These are phyloP conservation scores for Fusarium newnesense DNA, from an alignment of 2,329 filamentous ascomycete species.

Conservation along the genomic window DNA sequence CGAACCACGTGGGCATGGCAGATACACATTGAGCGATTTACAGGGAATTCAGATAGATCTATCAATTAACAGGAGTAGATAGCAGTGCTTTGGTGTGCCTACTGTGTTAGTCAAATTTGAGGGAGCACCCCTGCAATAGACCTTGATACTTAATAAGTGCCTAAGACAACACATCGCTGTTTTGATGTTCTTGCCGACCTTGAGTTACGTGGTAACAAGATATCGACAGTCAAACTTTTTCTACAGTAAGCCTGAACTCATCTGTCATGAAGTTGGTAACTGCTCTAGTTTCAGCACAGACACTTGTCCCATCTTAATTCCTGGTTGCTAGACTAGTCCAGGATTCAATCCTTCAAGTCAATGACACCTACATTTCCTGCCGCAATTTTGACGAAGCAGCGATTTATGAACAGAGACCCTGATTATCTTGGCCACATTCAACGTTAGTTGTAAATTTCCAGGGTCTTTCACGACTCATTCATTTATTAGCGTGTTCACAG, in stretches of 20 bases:
- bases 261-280: not conserved
- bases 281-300: not conserved
- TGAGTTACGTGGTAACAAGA: not conserved
- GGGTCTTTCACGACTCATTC: not conserved
- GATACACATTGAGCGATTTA: constrained; percentile 5
- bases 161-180: not conserved
- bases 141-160: not conserved
- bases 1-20: not conserved
- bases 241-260: not conserved
- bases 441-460: not conserved
- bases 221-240: not conserved
- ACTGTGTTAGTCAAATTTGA: not conserved
- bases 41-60: not conserved
- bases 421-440: not conserved
- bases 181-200: not conserved
- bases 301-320: not conserved
- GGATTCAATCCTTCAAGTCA: not conserved
- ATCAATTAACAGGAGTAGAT: not conserved
- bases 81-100: not conserved
- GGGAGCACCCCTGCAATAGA: not conserved
- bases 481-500: not conserved
- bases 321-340: not conserved
- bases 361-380: constrained; percentile 17
- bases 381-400: not conserved
- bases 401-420: not conserved